These are phyloP conservation scores for Umbelopsis sp. DNA, from an alignment of 371 early-diverging fungal species.

Conservation along the genomic window DNA sequence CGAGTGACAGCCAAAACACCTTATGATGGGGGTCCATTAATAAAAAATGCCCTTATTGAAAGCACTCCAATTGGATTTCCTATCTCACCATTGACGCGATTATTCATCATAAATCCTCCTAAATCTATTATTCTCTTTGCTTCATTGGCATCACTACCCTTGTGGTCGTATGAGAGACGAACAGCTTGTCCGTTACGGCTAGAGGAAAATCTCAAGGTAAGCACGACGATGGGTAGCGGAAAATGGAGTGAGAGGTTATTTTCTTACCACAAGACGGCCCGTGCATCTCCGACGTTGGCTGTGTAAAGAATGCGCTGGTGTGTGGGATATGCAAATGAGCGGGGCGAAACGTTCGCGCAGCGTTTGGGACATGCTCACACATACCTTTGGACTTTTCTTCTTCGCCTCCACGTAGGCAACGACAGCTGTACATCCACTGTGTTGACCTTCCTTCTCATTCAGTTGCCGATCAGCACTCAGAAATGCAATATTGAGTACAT, in stretches of 20 bases:
- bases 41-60: too few species aligned
- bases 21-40: constrained; percentile 20
- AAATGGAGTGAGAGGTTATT: neutral
- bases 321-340: constrained; percentile 6
- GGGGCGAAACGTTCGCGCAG: neutral
- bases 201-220: neutral
- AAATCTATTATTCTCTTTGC: constrained; percentile 86
- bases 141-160: constrained; percentile 91
- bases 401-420: constrained; percentile 73
- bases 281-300: constrained; percentile 97
- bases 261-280: constrained; percentile 84
- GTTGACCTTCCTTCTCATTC: constrained; percentile 68
- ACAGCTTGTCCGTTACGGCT: constrained; percentile 86
- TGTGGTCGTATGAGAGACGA: constrained; percentile 96
- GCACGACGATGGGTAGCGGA: neutral
- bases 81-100: constrained; percentile 91
- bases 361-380: neutral
- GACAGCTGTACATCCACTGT: constrained; percentile 93
- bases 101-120: constrained; percentile 96
- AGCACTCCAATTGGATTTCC: neutral
- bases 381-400: constrained; percentile 41
- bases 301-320: constrained; percentile 83
- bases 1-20: constrained; percentile 97
- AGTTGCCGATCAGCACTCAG: constrained; percentile 81
- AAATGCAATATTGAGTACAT: constrained; percentile 85